Percentiles rank a stretch among this genome's conserved stretches.
Conservation (phyloP, 179 eudicot genomes). For the Beta lomatogona region DNA sequence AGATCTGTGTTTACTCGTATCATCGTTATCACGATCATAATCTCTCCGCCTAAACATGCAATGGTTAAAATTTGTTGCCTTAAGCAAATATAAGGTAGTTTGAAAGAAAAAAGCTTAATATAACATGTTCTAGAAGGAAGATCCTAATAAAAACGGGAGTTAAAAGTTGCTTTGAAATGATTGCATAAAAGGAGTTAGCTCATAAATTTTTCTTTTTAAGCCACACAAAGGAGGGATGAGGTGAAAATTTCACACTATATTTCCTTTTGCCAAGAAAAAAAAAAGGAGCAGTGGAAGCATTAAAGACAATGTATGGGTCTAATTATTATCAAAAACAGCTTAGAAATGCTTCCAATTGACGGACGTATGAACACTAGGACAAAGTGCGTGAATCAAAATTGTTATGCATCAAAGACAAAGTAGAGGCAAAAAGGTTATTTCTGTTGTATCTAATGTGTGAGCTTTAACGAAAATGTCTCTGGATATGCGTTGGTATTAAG, state of each 20-base stretch:
- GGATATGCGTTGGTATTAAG: not conserved
- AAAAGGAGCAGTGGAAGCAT: not conserved
- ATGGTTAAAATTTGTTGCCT: not conserved
- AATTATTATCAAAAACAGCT: not conserved
- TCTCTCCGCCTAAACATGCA: constrained; percentile 63
- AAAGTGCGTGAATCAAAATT: too few species aligned
- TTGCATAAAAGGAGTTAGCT: not conserved
- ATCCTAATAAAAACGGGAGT: not conserved
- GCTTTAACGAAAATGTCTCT: too few species aligned
- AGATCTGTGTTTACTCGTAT: constrained; percentile 60
- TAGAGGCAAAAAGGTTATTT: not conserved
- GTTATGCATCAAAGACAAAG: not conserved
- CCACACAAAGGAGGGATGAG: not conserved
- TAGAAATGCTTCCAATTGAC: not conserved
- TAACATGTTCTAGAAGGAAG: not conserved
- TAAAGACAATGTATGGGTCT: not conserved
- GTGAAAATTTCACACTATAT: not conserved
- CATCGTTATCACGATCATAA: constrained; percentile 79
- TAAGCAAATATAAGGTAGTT: constrained; percentile 12
- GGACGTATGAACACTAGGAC: not conserved
- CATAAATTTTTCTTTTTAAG: not conserved
- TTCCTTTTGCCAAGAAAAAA: not conserved
- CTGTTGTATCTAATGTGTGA: not conserved
- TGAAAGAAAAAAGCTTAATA: not conserved
- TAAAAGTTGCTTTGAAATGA: not conserved